Evolutionary conservation across 169 alveolate species (phyloP).

Genomic region (Miamiensis avidus): DNA sequence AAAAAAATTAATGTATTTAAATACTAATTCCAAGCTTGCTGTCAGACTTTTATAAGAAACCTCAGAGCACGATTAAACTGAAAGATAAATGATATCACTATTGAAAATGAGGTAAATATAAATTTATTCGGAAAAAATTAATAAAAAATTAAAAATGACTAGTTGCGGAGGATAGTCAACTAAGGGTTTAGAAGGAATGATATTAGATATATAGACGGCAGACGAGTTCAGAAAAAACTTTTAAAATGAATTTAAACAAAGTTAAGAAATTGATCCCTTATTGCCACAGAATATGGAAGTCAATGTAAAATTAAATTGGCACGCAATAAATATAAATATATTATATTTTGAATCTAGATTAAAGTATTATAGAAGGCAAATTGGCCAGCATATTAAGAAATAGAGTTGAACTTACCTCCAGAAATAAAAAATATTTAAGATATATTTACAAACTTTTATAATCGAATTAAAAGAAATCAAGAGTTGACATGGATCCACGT

Average conservation of each 20-base stretch:
- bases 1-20: not conserved
- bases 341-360: not conserved
- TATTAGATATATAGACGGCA: not conserved
- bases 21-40: not conserved
- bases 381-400: slow-evolving; percentile 14
- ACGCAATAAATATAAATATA: not conserved
- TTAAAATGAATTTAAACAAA: slow-evolving; percentile 2
- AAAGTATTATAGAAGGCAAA: slow-evolving; percentile 21
- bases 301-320: slow-evolving; percentile 1
- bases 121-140: not conserved
- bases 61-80: not conserved
- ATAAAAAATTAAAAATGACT: not conserved
- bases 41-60: not conserved
- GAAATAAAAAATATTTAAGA: not conserved
- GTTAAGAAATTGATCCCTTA: not conserved
- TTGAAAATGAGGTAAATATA: not conserved
- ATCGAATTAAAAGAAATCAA: not conserved
- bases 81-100: not conserved
- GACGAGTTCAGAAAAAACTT: slow-evolving; percentile 7
- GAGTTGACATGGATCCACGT: slow-evolving; percentile 10
- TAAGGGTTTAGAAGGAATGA: slow-evolving; percentile 21
- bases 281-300: not conserved
- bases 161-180: slow-evolving; percentile 8
- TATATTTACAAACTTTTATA: not conserved
- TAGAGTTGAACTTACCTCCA: not conserved